phyloP scores from a whole-genome alignment of 129 eudicot genomes.

The Centella asiatica region DNA sequence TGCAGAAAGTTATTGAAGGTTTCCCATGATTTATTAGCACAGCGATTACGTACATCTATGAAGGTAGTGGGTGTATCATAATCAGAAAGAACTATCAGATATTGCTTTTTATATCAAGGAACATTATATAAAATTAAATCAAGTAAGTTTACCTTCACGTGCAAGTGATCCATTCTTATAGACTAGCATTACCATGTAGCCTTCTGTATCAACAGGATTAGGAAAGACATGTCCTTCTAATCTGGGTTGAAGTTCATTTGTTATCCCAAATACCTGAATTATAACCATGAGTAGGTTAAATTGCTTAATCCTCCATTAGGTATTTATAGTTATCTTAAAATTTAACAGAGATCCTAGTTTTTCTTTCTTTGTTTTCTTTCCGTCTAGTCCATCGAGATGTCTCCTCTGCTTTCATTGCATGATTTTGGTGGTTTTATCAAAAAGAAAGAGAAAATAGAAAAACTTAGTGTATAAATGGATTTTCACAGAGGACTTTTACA shows the following conservation, averaged over 20 bases:
- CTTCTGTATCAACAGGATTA: slow-evolving; percentile 78
- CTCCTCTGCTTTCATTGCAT: no score
- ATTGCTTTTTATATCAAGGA: neutral
- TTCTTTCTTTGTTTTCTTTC: no score
- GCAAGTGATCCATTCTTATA: slow-evolving; percentile 92
- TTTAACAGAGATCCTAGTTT: no score
- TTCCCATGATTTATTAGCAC: slow-evolving; percentile 87
- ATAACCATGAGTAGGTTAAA: neutral
- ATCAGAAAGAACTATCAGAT: neutral
- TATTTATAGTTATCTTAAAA: no score
- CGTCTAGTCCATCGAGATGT: no score
- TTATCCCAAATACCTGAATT: slow-evolving; percentile 73
- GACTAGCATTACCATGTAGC: slow-evolving; percentile 89
- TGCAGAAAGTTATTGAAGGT: slow-evolving; percentile 55
- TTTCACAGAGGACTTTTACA: no score
- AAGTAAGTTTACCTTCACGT: slow-evolving; percentile 62
- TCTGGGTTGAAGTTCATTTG: slow-evolving; percentile 65
- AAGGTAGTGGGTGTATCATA: slow-evolving; percentile 8
- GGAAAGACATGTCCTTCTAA: slow-evolving; percentile 90
- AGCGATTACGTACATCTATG: slow-evolving; percentile 68
- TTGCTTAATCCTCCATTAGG: neutral
- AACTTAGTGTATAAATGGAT: no score
- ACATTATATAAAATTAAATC: slow-evolving; percentile 3
- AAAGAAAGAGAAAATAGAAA: no score
- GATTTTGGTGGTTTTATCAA: no score